These are phyloP conservation scores for Saccharomycopsis amapae DNA, from an alignment of 805 yeast genomes.

Conservation along the genomic window DNA sequence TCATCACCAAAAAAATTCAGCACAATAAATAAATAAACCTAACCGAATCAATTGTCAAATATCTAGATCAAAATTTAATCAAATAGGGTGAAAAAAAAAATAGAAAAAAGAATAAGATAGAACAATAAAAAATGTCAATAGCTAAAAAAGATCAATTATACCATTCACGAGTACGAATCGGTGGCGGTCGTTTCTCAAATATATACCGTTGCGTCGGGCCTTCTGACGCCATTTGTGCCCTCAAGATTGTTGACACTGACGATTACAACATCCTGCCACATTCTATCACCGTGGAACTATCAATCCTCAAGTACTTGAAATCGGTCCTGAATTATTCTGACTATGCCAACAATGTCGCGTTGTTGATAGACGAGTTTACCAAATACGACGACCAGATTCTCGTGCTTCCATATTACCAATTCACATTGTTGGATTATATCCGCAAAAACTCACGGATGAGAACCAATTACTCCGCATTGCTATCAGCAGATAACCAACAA, in stretches of 20 bases:
- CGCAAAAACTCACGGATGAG: slow-evolving; percentile 27
- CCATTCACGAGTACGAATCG: slow-evolving; percentile 23
- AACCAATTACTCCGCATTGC: slow-evolving; percentile 18
- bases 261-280: slow-evolving; percentile 43
- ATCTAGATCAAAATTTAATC: no score
- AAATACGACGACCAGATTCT: slow-evolving; percentile 31
- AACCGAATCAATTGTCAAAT: no score
- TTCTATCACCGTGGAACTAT: slow-evolving; percentile 35
- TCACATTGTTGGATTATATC: slow-evolving; percentile 31
- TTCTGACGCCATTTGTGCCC: slow-evolving; percentile 29
- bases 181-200: slow-evolving; percentile 37
- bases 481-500: background rate
- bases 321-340: background rate
- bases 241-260: slow-evolving; percentile 40
- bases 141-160: slow-evolving; percentile 1
- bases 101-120: no score
- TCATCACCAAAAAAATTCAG: no score
- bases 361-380: slow-evolving; percentile 16
- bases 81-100: no score
- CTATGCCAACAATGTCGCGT: slow-evolving; percentile 1
- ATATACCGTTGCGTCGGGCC: slow-evolving; percentile 25
- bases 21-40: no score
- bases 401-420: slow-evolving; percentile 33
- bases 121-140: background rate
- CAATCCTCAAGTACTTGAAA: slow-evolving; percentile 27